Base-by-base conservation (phyloP, 352 stramenopile genomes). In the Albugo candida region DNA sequence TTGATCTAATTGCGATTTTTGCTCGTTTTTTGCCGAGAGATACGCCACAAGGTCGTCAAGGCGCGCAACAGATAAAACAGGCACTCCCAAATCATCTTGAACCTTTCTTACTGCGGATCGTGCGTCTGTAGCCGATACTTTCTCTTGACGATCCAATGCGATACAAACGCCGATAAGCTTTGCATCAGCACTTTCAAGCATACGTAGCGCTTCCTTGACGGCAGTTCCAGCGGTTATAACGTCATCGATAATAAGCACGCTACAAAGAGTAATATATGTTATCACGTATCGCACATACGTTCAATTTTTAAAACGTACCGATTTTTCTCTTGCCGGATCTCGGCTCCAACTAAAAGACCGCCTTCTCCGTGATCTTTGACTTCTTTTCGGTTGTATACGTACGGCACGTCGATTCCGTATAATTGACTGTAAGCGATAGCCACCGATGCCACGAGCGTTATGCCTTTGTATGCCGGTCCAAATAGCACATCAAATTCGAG, bases 381-480 rank as follows among this genome's bases (percentile, higher is more conserved):
- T 68, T 99, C 96, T 66, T 99, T 99, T 48, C 96, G 92, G 68
- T 99, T 97, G 72, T 98, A 99, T 1, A 92, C 81, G 62, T 97
- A 98, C 10, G 91, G 87, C 18, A 97, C 55, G 61, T 98, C 83
- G 14, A 92, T 51, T 14, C 86, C 87, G 60, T 93, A 95, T 44
- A 87, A 60, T 37, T 87, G 73, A 20, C 70, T 89, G 31, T 98
- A 92, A 37, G 89, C 83, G 20, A 95, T 91, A 37, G 86, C 87
- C 8, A 98, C 92, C 21, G 95, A 76, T 12, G 92, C 93, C 21
- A 83, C 85, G 6, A 99, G 70, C 24, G 94, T 97, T 63, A 99
- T 99, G 47, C 95, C 95, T 78, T 99, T 99, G 85, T 99, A 99
- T 1, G 96, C 96, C 3, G 96, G 96, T 0, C 96, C 96, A 61